A percentile compares a stretch with the other conserved stretches of the same genome.
phyloP scores from a whole-genome alignment of 345 rosid species.

The Carallia pectinifolia region DNA sequence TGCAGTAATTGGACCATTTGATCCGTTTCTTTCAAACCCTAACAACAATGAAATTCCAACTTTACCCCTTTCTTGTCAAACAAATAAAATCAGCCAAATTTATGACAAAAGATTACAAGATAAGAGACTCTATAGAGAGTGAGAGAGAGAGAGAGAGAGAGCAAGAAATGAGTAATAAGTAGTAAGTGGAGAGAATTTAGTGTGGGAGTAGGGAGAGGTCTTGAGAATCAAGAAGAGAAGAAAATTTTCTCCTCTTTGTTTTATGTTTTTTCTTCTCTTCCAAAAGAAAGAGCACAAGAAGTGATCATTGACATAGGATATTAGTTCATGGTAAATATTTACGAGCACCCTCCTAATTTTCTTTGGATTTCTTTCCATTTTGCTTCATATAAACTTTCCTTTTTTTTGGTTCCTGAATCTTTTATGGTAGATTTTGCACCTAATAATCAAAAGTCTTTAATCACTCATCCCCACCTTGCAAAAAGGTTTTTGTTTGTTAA shows the following conservation, averaged over 20 bases:
- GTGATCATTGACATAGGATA: too few species aligned
- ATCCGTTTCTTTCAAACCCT: constrained; percentile 31
- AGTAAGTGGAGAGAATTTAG: neutral
- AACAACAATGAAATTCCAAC: constrained; percentile 25
- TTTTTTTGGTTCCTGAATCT: neutral
- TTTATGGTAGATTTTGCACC: neutral
- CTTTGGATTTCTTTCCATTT: too few species aligned
- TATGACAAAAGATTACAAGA: constrained; percentile 34
- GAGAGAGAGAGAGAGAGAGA: constrained; percentile 18
- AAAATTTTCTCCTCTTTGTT: neutral
- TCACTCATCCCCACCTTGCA: too few species aligned
- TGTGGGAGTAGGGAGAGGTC: neutral
- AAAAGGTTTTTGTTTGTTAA: too few species aligned
- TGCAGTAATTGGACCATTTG: constrained; percentile 22
- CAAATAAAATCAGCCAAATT: constrained; percentile 44
- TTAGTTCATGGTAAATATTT: constrained; percentile 12
- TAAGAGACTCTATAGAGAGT: constrained; percentile 6
- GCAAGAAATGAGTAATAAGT: neutral
- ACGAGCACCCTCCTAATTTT: neutral
- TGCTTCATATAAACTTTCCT: neutral
- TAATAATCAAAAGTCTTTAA: neutral
- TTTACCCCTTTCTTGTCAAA: constrained; percentile 40
- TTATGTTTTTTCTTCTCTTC: neutral
- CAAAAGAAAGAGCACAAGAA: neutral
- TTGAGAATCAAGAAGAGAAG: constrained; percentile 1